A percentile compares a stretch with the other conserved stretches of the same genome.
Evolutionary conservation across 2,329 filamentous ascomycete species (phyloP).

Genomic region (Neocatenulostroma microsporum): DNA sequence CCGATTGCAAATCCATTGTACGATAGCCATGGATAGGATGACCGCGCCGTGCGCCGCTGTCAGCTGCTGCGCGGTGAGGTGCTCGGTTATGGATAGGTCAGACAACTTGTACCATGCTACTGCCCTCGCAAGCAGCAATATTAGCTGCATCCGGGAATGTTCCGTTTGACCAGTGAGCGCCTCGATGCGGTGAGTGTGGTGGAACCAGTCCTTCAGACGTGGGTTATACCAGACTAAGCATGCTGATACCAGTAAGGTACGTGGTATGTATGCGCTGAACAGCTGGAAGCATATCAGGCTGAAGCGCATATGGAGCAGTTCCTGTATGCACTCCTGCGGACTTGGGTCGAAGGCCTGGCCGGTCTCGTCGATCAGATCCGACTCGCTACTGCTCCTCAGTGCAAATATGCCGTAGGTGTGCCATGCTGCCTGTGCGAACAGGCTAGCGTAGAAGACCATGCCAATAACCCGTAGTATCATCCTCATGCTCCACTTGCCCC

Average conservation of each 20-base stretch:
- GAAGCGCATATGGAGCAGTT: constrained; percentile 12
- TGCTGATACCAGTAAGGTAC: constrained; percentile 17
- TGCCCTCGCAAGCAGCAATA: constrained; percentile 51
- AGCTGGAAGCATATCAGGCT: constrained; percentile 16
- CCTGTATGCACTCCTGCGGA: constrained; percentile 12
- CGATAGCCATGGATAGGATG: constrained; percentile 44
- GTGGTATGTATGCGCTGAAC: constrained; percentile 18
- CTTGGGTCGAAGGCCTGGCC: constrained; percentile 11
- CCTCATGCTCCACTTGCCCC: constrained; percentile 26
- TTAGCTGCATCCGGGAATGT: constrained; percentile 59
- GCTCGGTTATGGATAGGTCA: constrained; percentile 9
- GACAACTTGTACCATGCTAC: constrained; percentile 30
- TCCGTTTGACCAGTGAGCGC: constrained; percentile 40
- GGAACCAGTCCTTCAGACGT: constrained; percentile 23
- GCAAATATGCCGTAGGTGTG: constrained; percentile 21
- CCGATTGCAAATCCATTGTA: constrained; percentile 17
- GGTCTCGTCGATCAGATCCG: no score
- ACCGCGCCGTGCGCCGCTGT: constrained; percentile 49
- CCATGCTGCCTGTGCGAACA: constrained; percentile 22
- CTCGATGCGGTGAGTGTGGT: constrained; percentile 23
- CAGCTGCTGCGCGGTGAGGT: constrained; percentile 31
- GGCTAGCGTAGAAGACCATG: constrained; percentile 14
- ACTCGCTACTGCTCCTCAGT: no score
- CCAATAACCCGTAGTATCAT: constrained; percentile 16
- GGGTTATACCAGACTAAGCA: constrained; percentile 29